Evolutionary conservation across 352 stramenopile species (phyloP).

Genomic region (Globisporangium orthogonon): DNA sequence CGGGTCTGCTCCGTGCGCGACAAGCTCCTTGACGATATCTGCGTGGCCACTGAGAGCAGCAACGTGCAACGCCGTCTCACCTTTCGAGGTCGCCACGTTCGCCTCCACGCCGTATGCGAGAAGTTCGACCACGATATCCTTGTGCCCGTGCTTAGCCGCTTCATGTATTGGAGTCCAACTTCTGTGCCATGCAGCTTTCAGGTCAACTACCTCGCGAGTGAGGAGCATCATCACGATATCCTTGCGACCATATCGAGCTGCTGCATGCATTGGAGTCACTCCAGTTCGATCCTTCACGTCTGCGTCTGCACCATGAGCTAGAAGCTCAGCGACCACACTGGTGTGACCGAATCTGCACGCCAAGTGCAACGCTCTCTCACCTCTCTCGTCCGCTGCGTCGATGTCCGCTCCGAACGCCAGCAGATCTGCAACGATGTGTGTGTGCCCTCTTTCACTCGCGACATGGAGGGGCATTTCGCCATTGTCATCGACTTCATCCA

Average conservation of each 20-base stretch:
- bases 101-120: neutral
- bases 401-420: neutral
- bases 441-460: neutral
- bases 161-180: neutral
- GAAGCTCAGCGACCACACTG: neutral
- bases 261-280: neutral
- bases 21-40: neutral
- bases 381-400: neutral
- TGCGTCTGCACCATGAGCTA: neutral
- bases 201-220: too few species aligned
- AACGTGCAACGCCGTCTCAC: neutral
- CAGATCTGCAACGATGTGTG: neutral
- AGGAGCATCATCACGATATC: too few species aligned
- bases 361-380: neutral
- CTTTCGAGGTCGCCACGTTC: neutral
- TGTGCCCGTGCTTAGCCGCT: neutral
- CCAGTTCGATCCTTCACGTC: neutral
- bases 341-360: neutral
- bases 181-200: too few species aligned
- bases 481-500: neutral
- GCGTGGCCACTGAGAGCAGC: neutral
- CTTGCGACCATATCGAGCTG: neutral
- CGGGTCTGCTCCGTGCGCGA: neutral
- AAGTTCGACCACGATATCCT: neutral
- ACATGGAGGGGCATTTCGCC: neutral